Percentiles rank a stretch among this genome's conserved stretches.
phyloP scores from a whole-genome alignment of 345 rosid genomes.

The Boechera stricta region DNA sequence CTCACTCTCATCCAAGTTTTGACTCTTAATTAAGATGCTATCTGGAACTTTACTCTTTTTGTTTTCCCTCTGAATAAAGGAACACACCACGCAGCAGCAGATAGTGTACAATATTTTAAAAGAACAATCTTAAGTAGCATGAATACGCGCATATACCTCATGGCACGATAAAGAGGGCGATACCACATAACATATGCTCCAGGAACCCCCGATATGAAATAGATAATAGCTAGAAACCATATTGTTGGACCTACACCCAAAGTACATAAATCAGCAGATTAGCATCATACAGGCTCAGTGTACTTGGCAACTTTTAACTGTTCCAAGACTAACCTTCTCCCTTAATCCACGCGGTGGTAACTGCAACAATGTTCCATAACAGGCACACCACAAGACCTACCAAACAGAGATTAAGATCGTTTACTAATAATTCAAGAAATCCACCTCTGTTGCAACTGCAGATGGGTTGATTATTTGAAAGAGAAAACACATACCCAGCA shows the following conservation, averaged over 20 bases:
- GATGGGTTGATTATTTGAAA: constrained; percentile 14
- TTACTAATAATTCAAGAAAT: constrained; percentile 20
- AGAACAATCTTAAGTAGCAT: constrained; percentile 16
- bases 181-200: constrained; percentile 90
- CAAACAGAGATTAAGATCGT: constrained; percentile 18
- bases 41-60: neutral
- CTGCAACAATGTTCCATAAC: constrained; percentile 84
- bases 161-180: constrained; percentile 93
- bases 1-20: neutral
- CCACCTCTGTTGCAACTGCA: constrained; percentile 24
- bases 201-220: constrained; percentile 86
- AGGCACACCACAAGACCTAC: constrained; percentile 85
- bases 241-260: constrained; percentile 71
- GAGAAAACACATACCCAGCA: constrained; percentile 59
- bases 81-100: constrained; percentile 13
- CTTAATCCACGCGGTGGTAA: constrained; percentile 86
- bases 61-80: constrained; percentile 15
- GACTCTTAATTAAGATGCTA: constrained; percentile 8
- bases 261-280: constrained; percentile 27
- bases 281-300: constrained; percentile 17
- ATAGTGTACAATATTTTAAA: neutral
- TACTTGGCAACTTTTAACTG: constrained; percentile 17
- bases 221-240: constrained; percentile 97
- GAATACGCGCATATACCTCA: constrained; percentile 60
- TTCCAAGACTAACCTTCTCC: constrained; percentile 72